Evolutionary conservation across 2,329 filamentous ascomycete species (phyloP), one percentile per base, ranked within the genome.

Genomic region (Colletotrichum kahawae): DNA sequence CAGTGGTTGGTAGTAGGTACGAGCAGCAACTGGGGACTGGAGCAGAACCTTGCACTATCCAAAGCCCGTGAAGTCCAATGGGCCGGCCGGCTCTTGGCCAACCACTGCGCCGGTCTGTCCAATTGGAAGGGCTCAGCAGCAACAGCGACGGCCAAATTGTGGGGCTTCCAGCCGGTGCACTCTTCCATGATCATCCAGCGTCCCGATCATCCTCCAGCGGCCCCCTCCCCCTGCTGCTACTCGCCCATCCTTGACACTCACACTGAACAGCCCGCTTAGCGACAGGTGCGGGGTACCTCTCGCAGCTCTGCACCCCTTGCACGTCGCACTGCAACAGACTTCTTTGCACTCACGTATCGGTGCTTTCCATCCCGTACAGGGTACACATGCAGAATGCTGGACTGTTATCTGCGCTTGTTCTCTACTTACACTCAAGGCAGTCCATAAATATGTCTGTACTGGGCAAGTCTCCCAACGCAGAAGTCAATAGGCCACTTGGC

Each of bases 201-300:
- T 75, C 31, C 63, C 38, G 57, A 74, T 74, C 67, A 60, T 10
- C 43, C 43, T 48, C 43, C 43, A 48, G 43, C 43, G 43, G 6
- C 29, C 27, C 57, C 56, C 54, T 51, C 34, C 67, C 54, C 62
- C 72, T 59, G 71, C 56, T 72, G 43, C 9, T 48, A 33, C 10
- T 33, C 33, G 33, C 33, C 33, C 33, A 33, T 33, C 33, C 33
- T 33, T 36, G 34, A 36, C 34, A 36, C 43, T 48, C 43, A 21
- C 43, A 48, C n/a, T 48, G 16, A 64, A 34, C 62, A 48, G 36
- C 18, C 31, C 24, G 36, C 33, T 27, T 68, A 68, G 67, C 34
- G 56, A 62, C 57, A 36, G 69, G 73, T 75, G 73, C 73, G 73
- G 73, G 73, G 73, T 73, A 73, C 72, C 38, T 59, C 24, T 51